Conservation (phyloP, 129 eudicot genomes). For the Pulicaria dysenterica region DNA sequence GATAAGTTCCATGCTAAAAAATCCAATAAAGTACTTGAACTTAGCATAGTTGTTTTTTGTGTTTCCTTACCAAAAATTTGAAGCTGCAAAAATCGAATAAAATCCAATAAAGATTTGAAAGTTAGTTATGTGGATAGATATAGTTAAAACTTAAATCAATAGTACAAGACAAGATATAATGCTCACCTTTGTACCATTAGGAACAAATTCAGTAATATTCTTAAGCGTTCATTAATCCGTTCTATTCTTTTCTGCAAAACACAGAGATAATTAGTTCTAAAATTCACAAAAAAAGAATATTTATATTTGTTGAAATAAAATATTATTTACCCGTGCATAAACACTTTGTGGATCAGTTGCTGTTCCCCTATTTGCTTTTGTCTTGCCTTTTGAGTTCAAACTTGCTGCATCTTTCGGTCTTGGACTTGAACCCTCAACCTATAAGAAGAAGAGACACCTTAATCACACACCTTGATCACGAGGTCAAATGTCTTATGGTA, state of each 20-base stretch:
- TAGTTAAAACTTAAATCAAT: not conserved
- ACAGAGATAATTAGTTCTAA: slow-evolving; percentile 18
- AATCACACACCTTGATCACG: too few relatives aligned
- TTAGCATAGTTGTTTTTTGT: not conserved
- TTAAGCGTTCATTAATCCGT: slow-evolving; percentile 70
- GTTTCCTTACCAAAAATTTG: slow-evolving; percentile 64
- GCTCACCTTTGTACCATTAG: slow-evolving; percentile 83
- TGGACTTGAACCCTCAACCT: too few relatives aligned
- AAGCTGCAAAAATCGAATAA: slow-evolving; percentile 66
- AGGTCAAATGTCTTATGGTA: too few relatives aligned
- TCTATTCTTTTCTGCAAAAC: slow-evolving; percentile 74
- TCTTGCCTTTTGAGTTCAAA: slow-evolving; percentile 40
- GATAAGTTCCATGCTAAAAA: slow-evolving; percentile 4
- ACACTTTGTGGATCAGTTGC: slow-evolving; percentile 87
- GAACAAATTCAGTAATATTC: slow-evolving; percentile 67
- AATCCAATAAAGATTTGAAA: slow-evolving; percentile 26
- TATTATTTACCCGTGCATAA: slow-evolving; percentile 66
- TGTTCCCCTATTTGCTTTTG: slow-evolving; percentile 60
- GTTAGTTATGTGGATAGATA: not conserved
- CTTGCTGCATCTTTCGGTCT: slow-evolving; percentile 20
- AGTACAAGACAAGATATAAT: slow-evolving; percentile 13
- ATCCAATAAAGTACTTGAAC: not conserved
- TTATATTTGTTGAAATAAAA: not conserved
- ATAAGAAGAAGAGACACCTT: too few relatives aligned
- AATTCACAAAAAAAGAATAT: not conserved